These are phyloP conservation scores for Penicillium sp. DNA, from an alignment of 2,329 filamentous ascomycete genomes.

Conservation along the genomic window DNA sequence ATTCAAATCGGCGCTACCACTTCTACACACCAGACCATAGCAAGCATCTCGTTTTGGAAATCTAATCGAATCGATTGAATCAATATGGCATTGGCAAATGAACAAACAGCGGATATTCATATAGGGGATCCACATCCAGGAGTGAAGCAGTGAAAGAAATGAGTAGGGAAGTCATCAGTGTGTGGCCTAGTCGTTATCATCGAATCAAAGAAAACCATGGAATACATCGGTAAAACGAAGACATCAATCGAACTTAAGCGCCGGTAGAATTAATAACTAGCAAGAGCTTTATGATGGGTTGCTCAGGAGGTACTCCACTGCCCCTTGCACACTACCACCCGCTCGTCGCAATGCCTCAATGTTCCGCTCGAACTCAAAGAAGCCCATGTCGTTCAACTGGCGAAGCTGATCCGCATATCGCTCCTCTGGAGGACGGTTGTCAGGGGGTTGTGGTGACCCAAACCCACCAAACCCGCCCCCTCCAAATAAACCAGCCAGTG, in stretches of 20 bases:
- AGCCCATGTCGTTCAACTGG: conserved; percentile 98
- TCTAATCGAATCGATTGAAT: background rate
- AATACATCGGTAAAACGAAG: background rate
- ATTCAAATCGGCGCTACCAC: too few species aligned
- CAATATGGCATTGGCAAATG: background rate
- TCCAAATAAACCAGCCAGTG: conserved; percentile 56
- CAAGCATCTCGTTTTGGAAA: background rate
- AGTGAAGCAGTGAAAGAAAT: conserved; percentile 5
- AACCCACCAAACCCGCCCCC: conserved; percentile 50
- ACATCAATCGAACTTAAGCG: background rate
- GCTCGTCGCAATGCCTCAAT: conserved; percentile 83
- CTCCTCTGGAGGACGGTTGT: conserved; percentile 91
- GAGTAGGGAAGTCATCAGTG: conserved; percentile 13
- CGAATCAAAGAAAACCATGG: conserved; percentile 3
- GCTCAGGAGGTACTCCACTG: conserved; percentile 46
- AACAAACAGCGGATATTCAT: background rate
- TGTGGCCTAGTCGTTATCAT: conserved; percentile 11
- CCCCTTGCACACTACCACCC: conserved; percentile 92
- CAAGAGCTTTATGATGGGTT: conserved; percentile 32
- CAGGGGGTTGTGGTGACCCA: conserved; percentile 62
- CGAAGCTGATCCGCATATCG: conserved; percentile 86
- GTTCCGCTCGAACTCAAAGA: conserved; percentile 95
- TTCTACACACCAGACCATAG: too few species aligned
- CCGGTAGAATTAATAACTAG: background rate
- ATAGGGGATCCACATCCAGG: conserved; percentile 5